Base-by-base conservation (phyloP, 768 basidiomycete genomes). In the Gloeopeniophorella convolvens region DNA sequence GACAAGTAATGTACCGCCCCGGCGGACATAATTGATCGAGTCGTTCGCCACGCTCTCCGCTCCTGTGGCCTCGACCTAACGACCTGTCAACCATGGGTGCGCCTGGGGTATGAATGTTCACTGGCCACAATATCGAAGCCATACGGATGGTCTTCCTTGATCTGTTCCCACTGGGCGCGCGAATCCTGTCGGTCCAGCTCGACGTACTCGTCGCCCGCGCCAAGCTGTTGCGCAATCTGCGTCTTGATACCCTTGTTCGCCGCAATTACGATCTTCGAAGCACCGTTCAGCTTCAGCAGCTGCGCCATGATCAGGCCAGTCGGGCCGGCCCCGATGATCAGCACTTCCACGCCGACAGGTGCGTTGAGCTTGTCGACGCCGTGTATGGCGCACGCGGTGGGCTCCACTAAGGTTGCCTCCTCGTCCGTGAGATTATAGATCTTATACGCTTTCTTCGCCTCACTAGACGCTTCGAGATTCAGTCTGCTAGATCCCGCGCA, bases 221-320 rank as follows among this genome's bases (percentile, higher is more conserved):
- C 76, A 34, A 93, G 72, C 57, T 85, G 64, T 63, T 81, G 79
- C 8, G 90, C 91, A 50, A 91, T 80, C 45, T 89, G 78, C 76
- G 85, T 89, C 75, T 94, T 93, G 63, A 89, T 76, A 37, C 89
- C 89, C 66, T 89, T 87, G 69, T 91, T 91, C 24, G 85, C 85
- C 1, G 89, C 89, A 52, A 94, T 81, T 43, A 88, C 85, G 48
- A 92, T 78, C 50, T 77, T 76, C 18, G 76, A 69, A 12, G 90
- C 90, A 42, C 90, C 90, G 63, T 92, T 92, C 33, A 87, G 72
- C 67, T 89, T 90, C 50, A 93, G 71, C 12, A 46, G 50, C 44
- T 51, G 50, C 9, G 43, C 42, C n/a, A 51, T 34, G 12, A 51
- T 18, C 12, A 51, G 43, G n/a, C 50, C 50, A 5, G 43, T 51